Percentiles rank a stretch among this genome's conserved stretches.
Conservation (phyloP, 2,329 filamentous ascomycete species). For the Talaromyces sp. region DNA sequence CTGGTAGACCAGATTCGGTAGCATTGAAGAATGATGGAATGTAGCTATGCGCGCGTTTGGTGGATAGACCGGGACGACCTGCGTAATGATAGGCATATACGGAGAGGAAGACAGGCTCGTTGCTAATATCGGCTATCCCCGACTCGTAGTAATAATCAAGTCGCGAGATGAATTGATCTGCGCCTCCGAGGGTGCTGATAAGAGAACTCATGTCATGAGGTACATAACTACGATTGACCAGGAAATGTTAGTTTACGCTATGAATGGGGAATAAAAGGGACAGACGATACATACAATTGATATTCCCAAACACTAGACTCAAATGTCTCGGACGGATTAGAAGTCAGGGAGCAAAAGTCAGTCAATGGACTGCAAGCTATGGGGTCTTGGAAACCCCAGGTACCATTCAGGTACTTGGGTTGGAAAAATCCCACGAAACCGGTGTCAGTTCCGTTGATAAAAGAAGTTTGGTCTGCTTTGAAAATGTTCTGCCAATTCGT, state of each 20-base stretch:
- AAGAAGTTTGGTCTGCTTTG: conserved; percentile 58
- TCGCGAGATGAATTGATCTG: conserved; percentile 54
- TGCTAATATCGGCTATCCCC: conserved; percentile 63
- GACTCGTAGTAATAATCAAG: conserved; percentile 64
- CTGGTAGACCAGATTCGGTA: conserved; percentile 57
- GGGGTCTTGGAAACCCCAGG: conserved; percentile 65
- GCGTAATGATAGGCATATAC: conserved; percentile 68
- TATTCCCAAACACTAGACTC: conserved; percentile 35
- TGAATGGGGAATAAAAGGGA: background rate
- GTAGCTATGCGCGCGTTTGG: conserved; percentile 57
- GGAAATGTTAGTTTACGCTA: conserved; percentile 30
- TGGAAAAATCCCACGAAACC: conserved; percentile 71
- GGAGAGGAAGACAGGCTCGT: conserved; percentile 60
- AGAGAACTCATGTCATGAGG: conserved; percentile 51
- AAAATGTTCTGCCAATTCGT: conserved; percentile 69
- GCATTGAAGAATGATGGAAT: conserved; percentile 61
- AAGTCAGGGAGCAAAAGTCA: conserved; percentile 30
- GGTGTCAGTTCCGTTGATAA: conserved; percentile 56
- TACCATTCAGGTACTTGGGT: conserved; percentile 64
- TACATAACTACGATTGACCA: conserved; percentile 50
- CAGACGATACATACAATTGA: conserved; percentile 41
- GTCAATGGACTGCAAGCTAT: conserved; percentile 34
- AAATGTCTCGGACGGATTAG: conserved; percentile 31
- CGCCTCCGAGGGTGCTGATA: conserved; percentile 58
- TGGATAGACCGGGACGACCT: conserved; percentile 54